Evolutionary conservation across 176 grass and related monocot species (phyloP).

Genomic region (Neostapfia colusana): DNA sequence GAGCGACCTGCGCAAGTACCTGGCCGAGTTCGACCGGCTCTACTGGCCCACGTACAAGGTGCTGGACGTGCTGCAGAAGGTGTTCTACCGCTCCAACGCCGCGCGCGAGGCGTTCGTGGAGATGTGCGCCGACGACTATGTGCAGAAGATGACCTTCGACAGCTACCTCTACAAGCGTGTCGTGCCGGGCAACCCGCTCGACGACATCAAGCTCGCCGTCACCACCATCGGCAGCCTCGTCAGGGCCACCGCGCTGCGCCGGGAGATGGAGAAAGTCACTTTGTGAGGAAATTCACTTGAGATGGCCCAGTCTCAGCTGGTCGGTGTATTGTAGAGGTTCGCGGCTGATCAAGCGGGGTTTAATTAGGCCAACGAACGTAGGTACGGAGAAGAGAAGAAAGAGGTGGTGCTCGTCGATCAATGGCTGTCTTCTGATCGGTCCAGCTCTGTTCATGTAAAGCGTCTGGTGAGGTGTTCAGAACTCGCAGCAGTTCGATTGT

Average conservation of each 20-base stretch:
- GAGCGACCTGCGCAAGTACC: constrained; percentile 91
- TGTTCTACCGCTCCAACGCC: constrained; percentile 95
- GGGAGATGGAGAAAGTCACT: constrained; percentile 92
- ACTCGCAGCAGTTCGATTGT: constrained; percentile 30
- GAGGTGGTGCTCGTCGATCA: background rate
- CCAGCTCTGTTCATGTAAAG: constrained; percentile 30
- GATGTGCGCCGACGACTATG: constrained; percentile 99
- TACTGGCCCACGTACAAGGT: constrained; percentile 99
- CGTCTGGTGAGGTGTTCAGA: constrained; percentile 26
- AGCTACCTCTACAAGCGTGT: constrained; percentile 99
- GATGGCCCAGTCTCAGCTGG: background rate
- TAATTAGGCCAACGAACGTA: background rate
- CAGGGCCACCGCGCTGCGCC: constrained; percentile 73
- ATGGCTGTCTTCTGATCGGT: background rate
- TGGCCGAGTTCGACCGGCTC: constrained; percentile 80
- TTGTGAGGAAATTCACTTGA: constrained; percentile 47
- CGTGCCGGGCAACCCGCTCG: constrained; percentile 91
- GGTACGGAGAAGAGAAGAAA: constrained; percentile 7
- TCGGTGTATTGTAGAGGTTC: constrained; percentile 13
- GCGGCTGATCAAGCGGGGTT: constrained; percentile 25
- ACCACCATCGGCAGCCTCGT: constrained; percentile 96
- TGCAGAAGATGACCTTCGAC: constrained; percentile 98
- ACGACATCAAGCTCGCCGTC: constrained; percentile 90
- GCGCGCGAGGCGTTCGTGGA: constrained; percentile 94
- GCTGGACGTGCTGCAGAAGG: constrained; percentile 97